Evolutionary conservation across 352 stramenopile genomes (phyloP).

Genomic region (Phytophthora aleatoria): DNA sequence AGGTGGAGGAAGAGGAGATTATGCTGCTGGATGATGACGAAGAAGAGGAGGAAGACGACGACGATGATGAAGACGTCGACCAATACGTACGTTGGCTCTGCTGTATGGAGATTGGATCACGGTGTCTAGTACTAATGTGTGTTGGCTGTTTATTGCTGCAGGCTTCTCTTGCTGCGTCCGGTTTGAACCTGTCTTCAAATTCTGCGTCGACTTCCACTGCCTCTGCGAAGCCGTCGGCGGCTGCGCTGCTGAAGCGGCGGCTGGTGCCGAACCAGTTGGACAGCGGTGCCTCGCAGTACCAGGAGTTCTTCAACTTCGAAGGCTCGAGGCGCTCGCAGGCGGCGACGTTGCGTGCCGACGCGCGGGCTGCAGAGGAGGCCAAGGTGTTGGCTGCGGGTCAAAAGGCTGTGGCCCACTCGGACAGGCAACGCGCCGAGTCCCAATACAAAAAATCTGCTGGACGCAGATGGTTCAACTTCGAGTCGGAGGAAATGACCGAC

Average conservation of each 20-base stretch:
- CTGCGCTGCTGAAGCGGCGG: conserved; percentile 17
- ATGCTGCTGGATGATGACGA: conserved; percentile 36
- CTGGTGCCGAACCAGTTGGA: conserved; percentile 67
- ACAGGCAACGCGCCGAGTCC: conserved; percentile 56
- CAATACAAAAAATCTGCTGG: conserved; percentile 61
- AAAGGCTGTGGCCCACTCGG: conserved; percentile 45
- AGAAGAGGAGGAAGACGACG: conserved; percentile 37
- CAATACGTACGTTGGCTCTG: conserved; percentile 47
- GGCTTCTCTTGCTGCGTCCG: conserved; percentile 53
- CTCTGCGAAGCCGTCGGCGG: conserved; percentile 2
- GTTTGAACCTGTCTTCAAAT: conserved; percentile 43
- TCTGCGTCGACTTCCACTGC: not conserved
- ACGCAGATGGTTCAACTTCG: conserved; percentile 93
- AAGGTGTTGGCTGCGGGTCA: conserved; percentile 47
- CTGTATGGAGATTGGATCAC: not conserved
- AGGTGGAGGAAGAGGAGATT: conserved; percentile 6
- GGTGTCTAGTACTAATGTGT: conserved; percentile 1
- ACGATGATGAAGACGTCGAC: conserved; percentile 54
- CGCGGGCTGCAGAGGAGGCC: conserved; percentile 53
- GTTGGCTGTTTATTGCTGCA: conserved; percentile 18
- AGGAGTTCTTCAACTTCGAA: conserved; percentile 41
- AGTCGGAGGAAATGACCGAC: conserved; percentile 87
- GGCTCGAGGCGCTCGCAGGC: conserved; percentile 24
- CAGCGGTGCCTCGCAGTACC: conserved; percentile 61
- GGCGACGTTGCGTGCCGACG: conserved; percentile 42